A percentile compares a stretch with the other conserved stretches of the same genome.
Evolutionary conservation across 306 rosid species (phyloP).

Genomic region (Echinosophora koreensis): DNA sequence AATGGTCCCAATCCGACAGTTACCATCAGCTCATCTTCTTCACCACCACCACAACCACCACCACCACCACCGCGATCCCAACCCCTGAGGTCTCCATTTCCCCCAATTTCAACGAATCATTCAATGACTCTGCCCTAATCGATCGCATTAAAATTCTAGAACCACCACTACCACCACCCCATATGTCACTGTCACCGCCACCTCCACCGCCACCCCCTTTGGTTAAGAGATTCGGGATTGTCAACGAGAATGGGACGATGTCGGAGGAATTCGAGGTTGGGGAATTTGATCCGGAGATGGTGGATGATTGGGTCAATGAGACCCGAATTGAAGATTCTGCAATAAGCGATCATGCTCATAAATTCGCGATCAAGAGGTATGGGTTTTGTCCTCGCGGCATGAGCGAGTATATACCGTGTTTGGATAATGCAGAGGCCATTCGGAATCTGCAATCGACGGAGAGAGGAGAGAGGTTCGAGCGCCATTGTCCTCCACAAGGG

Average conservation of each 20-base stretch:
- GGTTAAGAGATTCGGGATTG: constrained; percentile 72
- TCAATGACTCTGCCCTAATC: constrained; percentile 61
- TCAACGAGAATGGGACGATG: constrained; percentile 86
- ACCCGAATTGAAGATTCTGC: constrained; percentile 36
- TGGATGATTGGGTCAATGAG: constrained; percentile 64
- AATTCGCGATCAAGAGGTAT: constrained; percentile 55
- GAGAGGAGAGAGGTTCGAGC: constrained; percentile 78
- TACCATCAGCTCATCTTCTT: constrained; percentile 77
- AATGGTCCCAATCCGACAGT: constrained; percentile 68
- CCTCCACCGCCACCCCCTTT: constrained; percentile 43
- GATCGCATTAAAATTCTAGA: constrained; percentile 31
- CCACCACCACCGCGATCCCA: neutral
- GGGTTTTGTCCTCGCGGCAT: constrained; percentile 56
- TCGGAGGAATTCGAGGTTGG: constrained; percentile 88
- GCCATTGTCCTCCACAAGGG: constrained; percentile 76
- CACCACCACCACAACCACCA: constrained; percentile 48
- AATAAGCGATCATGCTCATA: constrained; percentile 3
- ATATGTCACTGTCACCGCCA: constrained; percentile 26
- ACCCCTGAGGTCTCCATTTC: constrained; percentile 58
- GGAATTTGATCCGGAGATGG: constrained; percentile 61
- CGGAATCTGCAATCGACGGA: constrained; percentile 62
- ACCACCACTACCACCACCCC: neutral
- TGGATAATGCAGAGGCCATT: constrained; percentile 80
- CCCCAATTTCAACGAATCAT: constrained; percentile 59
- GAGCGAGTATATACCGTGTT: constrained; percentile 88